Evolutionary conservation across 805 yeast genomes (phyloP).

Genomic region (Saccharomycopsis sp.): DNA sequence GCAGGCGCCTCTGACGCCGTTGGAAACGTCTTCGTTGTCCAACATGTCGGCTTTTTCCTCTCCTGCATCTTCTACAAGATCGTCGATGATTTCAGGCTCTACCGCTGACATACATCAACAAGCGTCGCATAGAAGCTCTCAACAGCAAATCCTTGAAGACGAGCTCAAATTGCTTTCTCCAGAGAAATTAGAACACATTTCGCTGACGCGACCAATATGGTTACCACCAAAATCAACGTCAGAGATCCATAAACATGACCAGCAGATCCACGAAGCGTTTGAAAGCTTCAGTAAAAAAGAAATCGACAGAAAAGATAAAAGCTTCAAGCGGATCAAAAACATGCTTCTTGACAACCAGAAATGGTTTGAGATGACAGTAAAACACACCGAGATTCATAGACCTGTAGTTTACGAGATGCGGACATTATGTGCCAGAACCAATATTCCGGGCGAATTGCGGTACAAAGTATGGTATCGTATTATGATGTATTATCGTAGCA

Average conservation of each 20-base stretch:
- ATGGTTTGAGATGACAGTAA: slow-evolving; percentile 22
- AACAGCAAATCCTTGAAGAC: slow-evolving; percentile 34
- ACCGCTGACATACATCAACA: too few species aligned
- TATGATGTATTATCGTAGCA: slow-evolving; percentile 15
- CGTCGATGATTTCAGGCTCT: too few species aligned
- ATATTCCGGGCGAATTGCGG: slow-evolving; percentile 18
- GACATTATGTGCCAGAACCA: slow-evolving; percentile 20
- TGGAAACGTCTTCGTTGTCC: background rate
- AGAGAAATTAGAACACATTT: slow-evolving; percentile 48
- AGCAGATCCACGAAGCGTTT: slow-evolving; percentile 38
- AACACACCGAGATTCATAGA: slow-evolving; percentile 18
- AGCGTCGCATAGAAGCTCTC: background rate
- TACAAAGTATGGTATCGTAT: slow-evolving; percentile 17
- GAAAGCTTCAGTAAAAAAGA: slow-evolving; percentile 17
- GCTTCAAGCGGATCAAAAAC: slow-evolving; percentile 13
- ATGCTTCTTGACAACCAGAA: slow-evolving; percentile 18
- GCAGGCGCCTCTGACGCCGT: background rate
- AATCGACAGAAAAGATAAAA: slow-evolving; percentile 16
- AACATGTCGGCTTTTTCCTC: background rate
- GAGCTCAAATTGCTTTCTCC: slow-evolving; percentile 54
- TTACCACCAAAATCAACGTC: slow-evolving; percentile 55
- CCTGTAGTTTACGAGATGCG: slow-evolving; percentile 18
- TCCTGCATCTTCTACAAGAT: background rate
- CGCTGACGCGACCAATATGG: slow-evolving; percentile 65
- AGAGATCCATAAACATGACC: slow-evolving; percentile 52